These are phyloP conservation scores for Bolboschoenus planiculmis DNA, from an alignment of 176 grass and related monocot genomes.

Conservation along the genomic window DNA sequence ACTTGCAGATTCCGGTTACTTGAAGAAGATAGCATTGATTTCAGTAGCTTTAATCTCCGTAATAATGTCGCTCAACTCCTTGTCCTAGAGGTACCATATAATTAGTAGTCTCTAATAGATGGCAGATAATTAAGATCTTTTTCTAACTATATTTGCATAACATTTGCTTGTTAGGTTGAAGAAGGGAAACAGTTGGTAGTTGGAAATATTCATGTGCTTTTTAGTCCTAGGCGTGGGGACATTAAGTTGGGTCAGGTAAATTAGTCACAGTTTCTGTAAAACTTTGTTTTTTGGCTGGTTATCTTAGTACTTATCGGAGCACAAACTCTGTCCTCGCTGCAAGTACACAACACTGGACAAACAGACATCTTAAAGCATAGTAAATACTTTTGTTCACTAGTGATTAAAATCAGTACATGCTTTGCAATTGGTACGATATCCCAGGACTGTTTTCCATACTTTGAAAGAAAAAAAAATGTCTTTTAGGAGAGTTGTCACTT, in stretches of 20 bases:
- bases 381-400: not conserved
- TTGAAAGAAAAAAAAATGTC: not conserved
- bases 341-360: not conserved
- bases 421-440: not conserved
- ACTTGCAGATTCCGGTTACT: slow-evolving; percentile 60
- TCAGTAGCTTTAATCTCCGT: slow-evolving; percentile 65
- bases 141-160: not conserved
- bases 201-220: slow-evolving; percentile 89
- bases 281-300: not conserved
- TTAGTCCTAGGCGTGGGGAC: slow-evolving; percentile 84
- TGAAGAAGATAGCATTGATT: slow-evolving; percentile 79
- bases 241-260: slow-evolving; percentile 92
- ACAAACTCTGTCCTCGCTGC: not conserved
- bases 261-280: slow-evolving; percentile 6
- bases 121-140: not conserved
- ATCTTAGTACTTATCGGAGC: not conserved
- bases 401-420: not conserved
- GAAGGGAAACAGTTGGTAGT: slow-evolving; percentile 49
- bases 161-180: slow-evolving; percentile 30
- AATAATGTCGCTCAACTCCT: slow-evolving; percentile 91
- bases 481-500: not conserved
- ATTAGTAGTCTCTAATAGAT: not conserved
- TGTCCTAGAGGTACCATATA: slow-evolving; percentile 70
- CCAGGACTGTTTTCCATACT: not conserved
- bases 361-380: not conserved